Evolutionary conservation across 1,139 yeast genomes (phyloP).

Genomic region (Magnusiomyces magnusii): DNA sequence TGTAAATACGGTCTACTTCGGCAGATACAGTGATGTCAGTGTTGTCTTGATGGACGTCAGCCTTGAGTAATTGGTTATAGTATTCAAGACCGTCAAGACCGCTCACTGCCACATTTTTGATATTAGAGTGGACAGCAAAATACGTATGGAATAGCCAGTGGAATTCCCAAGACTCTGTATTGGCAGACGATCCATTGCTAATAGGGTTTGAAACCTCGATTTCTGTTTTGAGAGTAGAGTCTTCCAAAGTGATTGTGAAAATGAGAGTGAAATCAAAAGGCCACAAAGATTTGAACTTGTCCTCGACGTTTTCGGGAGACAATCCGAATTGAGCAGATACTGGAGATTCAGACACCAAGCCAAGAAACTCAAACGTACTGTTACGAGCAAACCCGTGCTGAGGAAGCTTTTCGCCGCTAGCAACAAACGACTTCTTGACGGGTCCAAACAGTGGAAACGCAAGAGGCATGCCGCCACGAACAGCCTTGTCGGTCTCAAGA

Average conservation of each 20-base stretch:
- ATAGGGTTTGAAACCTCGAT: slow-evolving; percentile 75
- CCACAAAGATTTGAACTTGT: slow-evolving; percentile 44
- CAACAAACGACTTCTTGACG: slow-evolving; percentile 23
- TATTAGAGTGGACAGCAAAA: slow-evolving; percentile 55
- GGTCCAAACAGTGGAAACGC: slow-evolving; percentile 95
- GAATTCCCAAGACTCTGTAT: slow-evolving; percentile 54
- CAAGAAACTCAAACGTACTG: slow-evolving; percentile 86
- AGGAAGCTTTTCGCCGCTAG: slow-evolving; percentile 44
- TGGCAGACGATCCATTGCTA: slow-evolving; percentile 24
- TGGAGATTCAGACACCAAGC: slow-evolving; percentile 53
- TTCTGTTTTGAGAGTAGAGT: slow-evolving; percentile 48
- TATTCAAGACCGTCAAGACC: slow-evolving; percentile 67
- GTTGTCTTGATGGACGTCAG: slow-evolving; percentile 52
- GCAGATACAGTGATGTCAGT: slow-evolving; percentile 66
- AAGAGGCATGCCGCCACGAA: slow-evolving; percentile 93
- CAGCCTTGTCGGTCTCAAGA: slow-evolving; percentile 86
- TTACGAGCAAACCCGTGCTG: slow-evolving; percentile 96
- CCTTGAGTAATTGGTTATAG: slow-evolving; percentile 63
- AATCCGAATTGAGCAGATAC: slow-evolving; percentile 82
- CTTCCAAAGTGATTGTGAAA: slow-evolving; percentile 52
- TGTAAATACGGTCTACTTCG: slow-evolving; percentile 82
- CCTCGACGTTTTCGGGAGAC: slow-evolving; percentile 70
- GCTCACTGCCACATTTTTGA: slow-evolving; percentile 66
- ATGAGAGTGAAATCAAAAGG: slow-evolving; percentile 70
- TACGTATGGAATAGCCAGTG: slow-evolving; percentile 97